A percentile compares a stretch with the other conserved stretches of the same genome.
These are phyloP conservation scores for Boletus edulis DNA, from an alignment of 768 basidiomycete genomes.

Conservation along the genomic window DNA sequence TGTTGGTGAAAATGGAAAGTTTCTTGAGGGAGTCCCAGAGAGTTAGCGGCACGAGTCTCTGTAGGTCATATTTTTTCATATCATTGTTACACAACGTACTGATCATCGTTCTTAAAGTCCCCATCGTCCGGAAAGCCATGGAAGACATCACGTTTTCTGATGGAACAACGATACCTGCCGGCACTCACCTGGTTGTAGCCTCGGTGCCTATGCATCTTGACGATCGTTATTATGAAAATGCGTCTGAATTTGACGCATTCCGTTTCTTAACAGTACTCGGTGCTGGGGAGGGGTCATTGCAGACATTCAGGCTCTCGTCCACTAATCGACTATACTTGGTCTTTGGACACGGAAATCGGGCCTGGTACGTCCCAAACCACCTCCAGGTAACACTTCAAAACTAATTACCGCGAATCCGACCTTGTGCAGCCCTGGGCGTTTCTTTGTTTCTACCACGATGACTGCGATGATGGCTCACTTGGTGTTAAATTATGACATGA, in stretches of 20 bases:
- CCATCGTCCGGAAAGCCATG: constrained; percentile 34
- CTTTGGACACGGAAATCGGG: constrained; percentile 35
- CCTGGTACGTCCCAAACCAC: constrained; percentile 29
- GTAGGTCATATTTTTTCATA: constrained; percentile 20
- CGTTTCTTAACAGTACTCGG: constrained; percentile 36
- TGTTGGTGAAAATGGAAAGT: constrained; percentile 40
- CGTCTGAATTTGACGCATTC: constrained; percentile 41
- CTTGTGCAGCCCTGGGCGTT: constrained; percentile 38
- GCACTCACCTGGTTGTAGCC: constrained; percentile 36
- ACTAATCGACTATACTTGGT: constrained; percentile 34
- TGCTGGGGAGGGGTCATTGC: constrained; percentile 19
- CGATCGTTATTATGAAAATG: constrained; percentile 40
- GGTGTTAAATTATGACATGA: constrained; percentile 40
- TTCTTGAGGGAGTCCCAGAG: constrained; percentile 44
- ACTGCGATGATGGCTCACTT: constrained; percentile 42
- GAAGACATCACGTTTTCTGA: constrained; percentile 33
- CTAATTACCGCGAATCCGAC: constrained; percentile 4
- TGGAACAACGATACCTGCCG: constrained; percentile 37
- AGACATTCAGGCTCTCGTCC: constrained; percentile 28
- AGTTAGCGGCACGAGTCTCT: constrained; percentile 30
- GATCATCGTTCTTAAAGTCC: constrained; percentile 21
- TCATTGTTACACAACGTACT: background rate
- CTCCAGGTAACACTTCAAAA: background rate
- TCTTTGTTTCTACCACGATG: constrained; percentile 40
- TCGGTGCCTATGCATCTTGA: constrained; percentile 37